Evolutionary conservation across 139 green algal genomes (phyloP), one percentile per base, ranked within the genome.

Genomic region (Tetradesmus lagerheimii): DNA sequence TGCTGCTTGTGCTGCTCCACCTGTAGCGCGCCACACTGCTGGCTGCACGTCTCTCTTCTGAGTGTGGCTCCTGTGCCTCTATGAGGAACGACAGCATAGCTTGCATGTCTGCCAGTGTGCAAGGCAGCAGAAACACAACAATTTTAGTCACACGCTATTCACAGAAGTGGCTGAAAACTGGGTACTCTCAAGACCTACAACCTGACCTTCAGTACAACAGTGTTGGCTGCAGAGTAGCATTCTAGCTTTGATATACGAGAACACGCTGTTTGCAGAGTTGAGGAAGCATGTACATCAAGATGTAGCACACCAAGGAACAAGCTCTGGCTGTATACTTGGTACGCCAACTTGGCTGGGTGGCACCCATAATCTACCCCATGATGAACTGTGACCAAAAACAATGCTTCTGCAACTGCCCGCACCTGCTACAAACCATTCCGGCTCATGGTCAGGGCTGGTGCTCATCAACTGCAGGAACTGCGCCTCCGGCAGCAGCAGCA

Each of bases 391-490:
- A n/a, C n/a, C 74, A 47, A n/a, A 41, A 5, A 0, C 5, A 18
- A 39, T 80, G 74, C 74, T 29, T 4, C 37, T 14, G 9, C 20
- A 41, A 8, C 14, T 34, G 20, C 14, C 35, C 83, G 14, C 64
- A 88, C 83, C 83, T 88, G 43, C 6, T 20, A 14, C 23, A 27
- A 88, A 88, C 83, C 83, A 88, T 5, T 38, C 27, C 6, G 83
- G 38, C 20, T 88, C 83, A 29, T 88, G 83, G 27, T 27, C 35
- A 45, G 83, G 83, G 64, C 83, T 88, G 38, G 83, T 88, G 83
- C 83, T 88, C 64, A 88, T 80, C 12, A 66, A 14, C 20, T 29
- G 34, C 50, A 88, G 27, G 15, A 88, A 20, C 83, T 80, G 23
- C 64, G 80, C 38, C 31, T 88, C 83, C 41, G 83, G 83, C 83